Base-by-base conservation (phyloP, 1,139 yeast genomes). In the Williopsis jadinii region DNA sequence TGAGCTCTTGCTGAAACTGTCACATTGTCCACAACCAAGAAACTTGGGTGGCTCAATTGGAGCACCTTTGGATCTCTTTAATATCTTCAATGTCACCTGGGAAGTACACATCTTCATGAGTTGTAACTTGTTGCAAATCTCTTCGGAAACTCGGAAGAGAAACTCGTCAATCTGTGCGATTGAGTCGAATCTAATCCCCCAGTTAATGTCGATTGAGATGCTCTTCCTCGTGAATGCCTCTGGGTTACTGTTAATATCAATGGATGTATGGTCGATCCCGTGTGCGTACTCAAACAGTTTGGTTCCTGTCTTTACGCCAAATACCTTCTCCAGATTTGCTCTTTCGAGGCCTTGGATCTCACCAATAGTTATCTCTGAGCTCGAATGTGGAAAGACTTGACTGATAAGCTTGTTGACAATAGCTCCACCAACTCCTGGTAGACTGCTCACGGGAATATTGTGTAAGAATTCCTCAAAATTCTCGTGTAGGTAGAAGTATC, bases 351-450 rank as follows among this genome's bases (percentile, higher is more conserved):
- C 39, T 3, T 67, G 59, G 3, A 85, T 52, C 32, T 75, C 71
- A 0, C n/a, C 11, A 1, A 52, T 35, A 2, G 37, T 41, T 8
- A 10, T 34, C 19, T 36, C 12, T 8, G 19, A 29, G 9, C 31
- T 33, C 1, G 35, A 12, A 2, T 31, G 10, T 12, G 46, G 43
- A 31, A 39, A 46, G 11, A 46, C 37, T 26, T 42, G 42, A 41
- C 52, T 35, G 11, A 57, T 42, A 15, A 84, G 53, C 46, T 72
- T 76, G 3, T 61, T 52, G 3, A 66, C 63, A 12, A 81, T 68
- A 9, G 80, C 69, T 3, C 60, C 50, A 0, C 97, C 97, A n/a
- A 87, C 73, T 0, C 97, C 97, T 0, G 97, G 98, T n/a, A 92
- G 60, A 37, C 75, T 77, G 8, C 65, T 59, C 0, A 87, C 67